These are phyloP conservation scores for Aureobasidium zeae DNA, from an alignment of 2,329 filamentous ascomycete genomes.

Conservation along the genomic window DNA sequence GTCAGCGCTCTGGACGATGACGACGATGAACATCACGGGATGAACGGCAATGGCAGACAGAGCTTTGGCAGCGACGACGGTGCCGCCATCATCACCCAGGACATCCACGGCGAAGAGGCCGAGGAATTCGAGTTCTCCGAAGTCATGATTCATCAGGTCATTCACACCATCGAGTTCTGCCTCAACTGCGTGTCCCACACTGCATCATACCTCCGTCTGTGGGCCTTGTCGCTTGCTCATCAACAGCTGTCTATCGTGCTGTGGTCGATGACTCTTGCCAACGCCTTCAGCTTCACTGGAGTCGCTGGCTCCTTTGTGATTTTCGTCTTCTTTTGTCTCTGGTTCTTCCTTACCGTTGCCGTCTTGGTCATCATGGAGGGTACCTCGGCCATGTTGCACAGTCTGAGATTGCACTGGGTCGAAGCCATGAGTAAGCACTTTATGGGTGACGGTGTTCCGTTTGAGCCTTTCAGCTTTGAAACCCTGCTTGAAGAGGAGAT, in stretches of 20 bases:
- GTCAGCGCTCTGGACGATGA: slow-evolving; percentile 88
- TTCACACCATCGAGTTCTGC: slow-evolving; percentile 98
- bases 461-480: slow-evolving; percentile 83
- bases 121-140: slow-evolving; percentile 97
- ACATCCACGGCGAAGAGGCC: slow-evolving; percentile 71
- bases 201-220: slow-evolving; percentile 94
- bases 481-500: slow-evolving; percentile 71
- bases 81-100: slow-evolving; percentile 79
- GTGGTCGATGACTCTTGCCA: slow-evolving; percentile 89
- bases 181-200: slow-evolving; percentile 98
- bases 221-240: slow-evolving; percentile 93
- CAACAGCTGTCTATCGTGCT: slow-evolving; percentile 94
- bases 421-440: slow-evolving; percentile 98
- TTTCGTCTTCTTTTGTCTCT: slow-evolving; percentile 73
- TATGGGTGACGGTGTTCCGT: slow-evolving; percentile 72
- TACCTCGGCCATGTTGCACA: slow-evolving; percentile 91
- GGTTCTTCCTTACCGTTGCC: slow-evolving; percentile 75
- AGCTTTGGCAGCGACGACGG: slow-evolving; percentile 66
- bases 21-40: slow-evolving; percentile 54
- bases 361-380: slow-evolving; percentile 93
- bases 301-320: slow-evolving; percentile 67
- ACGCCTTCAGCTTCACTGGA: slow-evolving; percentile 59
- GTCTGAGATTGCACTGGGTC: slow-evolving; percentile 86
- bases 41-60: slow-evolving; percentile 51
- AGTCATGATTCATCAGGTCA: slow-evolving; percentile 97